These are phyloP conservation scores for Brassica rapa DNA, from an alignment of 345 rosid genomes.

Conservation along the genomic window DNA sequence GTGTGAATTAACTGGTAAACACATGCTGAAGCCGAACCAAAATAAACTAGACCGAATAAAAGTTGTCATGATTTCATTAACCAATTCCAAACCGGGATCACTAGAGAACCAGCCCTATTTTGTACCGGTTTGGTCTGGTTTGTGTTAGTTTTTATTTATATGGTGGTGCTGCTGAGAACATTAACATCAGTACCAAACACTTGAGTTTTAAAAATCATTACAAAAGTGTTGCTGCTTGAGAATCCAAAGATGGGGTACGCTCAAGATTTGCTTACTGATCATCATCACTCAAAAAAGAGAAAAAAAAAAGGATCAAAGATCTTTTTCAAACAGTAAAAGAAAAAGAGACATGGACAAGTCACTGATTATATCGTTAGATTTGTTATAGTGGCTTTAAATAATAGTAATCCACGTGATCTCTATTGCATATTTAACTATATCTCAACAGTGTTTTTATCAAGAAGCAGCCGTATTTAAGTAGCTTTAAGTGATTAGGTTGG, in stretches of 20 bases:
- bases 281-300: conserved; percentile 30
- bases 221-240: conserved; percentile 29
- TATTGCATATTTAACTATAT: conserved; percentile 19
- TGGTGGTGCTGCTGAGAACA: conserved; percentile 7
- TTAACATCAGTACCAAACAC: conserved; percentile 19
- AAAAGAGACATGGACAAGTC: conserved; percentile 34
- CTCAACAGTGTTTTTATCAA: not conserved
- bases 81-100: not conserved
- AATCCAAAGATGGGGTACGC: conserved; percentile 40
- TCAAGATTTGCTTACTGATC: conserved; percentile 41
- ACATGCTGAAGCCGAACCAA: not conserved
- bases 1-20: not conserved
- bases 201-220: not conserved
- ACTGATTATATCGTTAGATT: conserved; percentile 33
- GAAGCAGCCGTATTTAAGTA: conserved; percentile 29
- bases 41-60: not conserved
- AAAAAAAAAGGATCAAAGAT: conserved; percentile 17
- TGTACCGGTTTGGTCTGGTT: not conserved
- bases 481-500: conserved; percentile 18
- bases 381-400: conserved; percentile 27
- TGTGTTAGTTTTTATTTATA: not conserved
- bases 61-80: not conserved
- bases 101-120: not conserved
- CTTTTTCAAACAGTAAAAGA: conserved; percentile 29
- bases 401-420: conserved; percentile 32